These are phyloP conservation scores for Coprinellus micaceus DNA, from an alignment of 768 basidiomycete genomes.

Conservation along the genomic window DNA sequence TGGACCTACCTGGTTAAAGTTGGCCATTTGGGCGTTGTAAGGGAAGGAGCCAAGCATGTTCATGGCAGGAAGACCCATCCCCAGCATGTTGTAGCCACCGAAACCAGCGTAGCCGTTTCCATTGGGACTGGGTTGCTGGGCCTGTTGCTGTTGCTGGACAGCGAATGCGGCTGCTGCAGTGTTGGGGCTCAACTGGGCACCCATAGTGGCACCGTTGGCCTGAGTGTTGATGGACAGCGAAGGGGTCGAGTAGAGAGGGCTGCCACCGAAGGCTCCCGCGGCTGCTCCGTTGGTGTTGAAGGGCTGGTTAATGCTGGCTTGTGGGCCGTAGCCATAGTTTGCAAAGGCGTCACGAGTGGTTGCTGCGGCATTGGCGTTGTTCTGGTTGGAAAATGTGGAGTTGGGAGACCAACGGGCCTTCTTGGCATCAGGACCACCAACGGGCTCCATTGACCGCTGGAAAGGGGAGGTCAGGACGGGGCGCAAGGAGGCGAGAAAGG, in stretches of 20 bases:
- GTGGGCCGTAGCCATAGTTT: conserved; percentile 84
- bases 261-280: conserved; percentile 45
- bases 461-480: conserved; percentile 6
- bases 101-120: conserved; percentile 58
- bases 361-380: conserved; percentile 13
- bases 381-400: conserved; percentile 41
- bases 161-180: conserved; percentile 50
- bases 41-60: conserved; percentile 70
- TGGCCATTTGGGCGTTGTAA: conserved; percentile 67
- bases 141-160: conserved; percentile 41
- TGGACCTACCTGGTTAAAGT: conserved; percentile 55
- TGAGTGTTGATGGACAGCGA: conserved; percentile 66
- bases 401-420: conserved; percentile 88
- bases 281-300: conserved; percentile 48
- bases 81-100: conserved; percentile 71
- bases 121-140: conserved; percentile 40
- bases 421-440: conserved; percentile 80
- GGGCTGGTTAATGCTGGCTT: conserved; percentile 56
- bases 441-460: conserved; percentile 83
- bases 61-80: conserved; percentile 76
- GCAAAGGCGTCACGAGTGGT: conserved; percentile 66
- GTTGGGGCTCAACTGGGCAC: conserved; percentile 67
- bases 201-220: conserved; percentile 47
- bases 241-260: conserved; percentile 70
- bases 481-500: conserved; percentile 1